Evolutionary conservation across 2,329 filamentous ascomycete genomes (phyloP).

Genomic region (Alternaria ventricosa): DNA sequence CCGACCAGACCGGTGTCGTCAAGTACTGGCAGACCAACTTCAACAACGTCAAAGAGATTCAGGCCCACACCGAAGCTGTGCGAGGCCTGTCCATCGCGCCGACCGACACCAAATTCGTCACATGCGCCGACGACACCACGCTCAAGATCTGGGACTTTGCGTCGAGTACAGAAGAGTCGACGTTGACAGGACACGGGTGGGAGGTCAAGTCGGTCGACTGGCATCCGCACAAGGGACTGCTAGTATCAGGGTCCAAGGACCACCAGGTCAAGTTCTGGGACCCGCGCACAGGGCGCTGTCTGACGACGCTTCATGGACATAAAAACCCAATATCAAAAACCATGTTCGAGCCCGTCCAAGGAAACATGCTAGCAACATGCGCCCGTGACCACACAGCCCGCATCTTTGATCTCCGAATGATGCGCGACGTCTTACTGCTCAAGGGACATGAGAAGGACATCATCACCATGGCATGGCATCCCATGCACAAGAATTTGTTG

Average conservation of each 20-base stretch:
- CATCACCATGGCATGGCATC: constrained; percentile 91
- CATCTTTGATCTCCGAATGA: constrained; percentile 95
- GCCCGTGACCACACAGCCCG: constrained; percentile 91
- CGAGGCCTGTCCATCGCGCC: constrained; percentile 92
- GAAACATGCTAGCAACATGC: constrained; percentile 86
- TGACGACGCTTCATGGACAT: constrained; percentile 94
- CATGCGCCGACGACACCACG: constrained; percentile 90
- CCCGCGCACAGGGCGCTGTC: constrained; percentile 84
- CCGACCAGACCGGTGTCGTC: constrained; percentile 91
- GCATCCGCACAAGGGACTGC: constrained; percentile 92
- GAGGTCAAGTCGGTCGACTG: constrained; percentile 97
- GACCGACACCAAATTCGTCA: constrained; percentile 94
- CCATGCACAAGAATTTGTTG: constrained; percentile 85
- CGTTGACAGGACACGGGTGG: constrained; percentile 93
- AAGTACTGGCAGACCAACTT: constrained; percentile 99
- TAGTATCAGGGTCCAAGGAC: constrained; percentile 97
- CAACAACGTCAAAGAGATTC: constrained; percentile 95
- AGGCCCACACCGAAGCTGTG: constrained; percentile 88
- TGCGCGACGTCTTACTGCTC: constrained; percentile 94
- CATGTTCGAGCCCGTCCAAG: constrained; percentile 84
- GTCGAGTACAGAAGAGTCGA: constrained; percentile 79
- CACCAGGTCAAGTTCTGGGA: constrained; percentile 98
- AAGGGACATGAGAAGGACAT: constrained; percentile 97
- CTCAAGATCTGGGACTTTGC: constrained; percentile 98
- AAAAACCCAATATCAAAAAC: constrained; percentile 98